Evolutionary conservation across 1,284 basidiomycete genomes (phyloP).

Genomic region (Naganishia sp.): DNA sequence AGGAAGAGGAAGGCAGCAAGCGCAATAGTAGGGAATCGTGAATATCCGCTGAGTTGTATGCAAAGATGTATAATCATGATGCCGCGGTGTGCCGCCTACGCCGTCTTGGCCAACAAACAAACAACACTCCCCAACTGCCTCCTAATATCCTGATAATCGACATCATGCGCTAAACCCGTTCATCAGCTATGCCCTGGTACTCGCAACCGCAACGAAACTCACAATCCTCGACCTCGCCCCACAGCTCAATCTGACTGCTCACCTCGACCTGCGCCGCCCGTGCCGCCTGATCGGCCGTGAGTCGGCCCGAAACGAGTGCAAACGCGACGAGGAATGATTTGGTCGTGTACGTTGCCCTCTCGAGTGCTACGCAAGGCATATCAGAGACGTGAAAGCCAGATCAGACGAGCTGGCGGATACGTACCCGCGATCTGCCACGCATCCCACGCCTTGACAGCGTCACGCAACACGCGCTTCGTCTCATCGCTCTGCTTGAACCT

Average conservation of each 20-base stretch:
- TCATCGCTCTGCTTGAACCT: slow-evolving; percentile 67
- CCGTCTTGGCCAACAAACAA: slow-evolving; percentile 54
- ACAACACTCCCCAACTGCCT: slow-evolving; percentile 80
- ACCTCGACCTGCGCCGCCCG: slow-evolving; percentile 89
- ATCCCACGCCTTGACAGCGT: slow-evolving; percentile 66
- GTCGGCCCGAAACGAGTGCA: slow-evolving; percentile 72
- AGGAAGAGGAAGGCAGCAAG: not conserved
- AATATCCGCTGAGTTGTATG: not conserved
- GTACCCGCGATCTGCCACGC: slow-evolving; percentile 83
- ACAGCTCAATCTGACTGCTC: slow-evolving; percentile 87
- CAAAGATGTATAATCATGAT: not conserved
- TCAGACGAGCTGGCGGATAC: slow-evolving; percentile 41
- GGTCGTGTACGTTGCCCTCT: slow-evolving; percentile 82
- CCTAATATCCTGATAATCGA: slow-evolving; percentile 92
- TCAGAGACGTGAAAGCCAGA: not conserved
- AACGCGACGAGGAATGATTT: slow-evolving; percentile 91
- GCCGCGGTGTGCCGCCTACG: not conserved
- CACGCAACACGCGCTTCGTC: slow-evolving; percentile 64
- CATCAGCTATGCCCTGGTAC: not conserved
- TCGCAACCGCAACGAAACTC: slow-evolving; percentile 52
- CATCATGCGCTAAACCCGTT: slow-evolving; percentile 74
- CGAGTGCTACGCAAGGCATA: slow-evolving; percentile 66
- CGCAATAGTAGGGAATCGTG: not conserved
- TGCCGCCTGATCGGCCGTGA: slow-evolving; percentile 82
- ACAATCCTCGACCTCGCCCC: slow-evolving; percentile 99